Evolutionary conservation across 768 basidiomycete species (phyloP).

Genomic region (Leccinum imitatum): DNA sequence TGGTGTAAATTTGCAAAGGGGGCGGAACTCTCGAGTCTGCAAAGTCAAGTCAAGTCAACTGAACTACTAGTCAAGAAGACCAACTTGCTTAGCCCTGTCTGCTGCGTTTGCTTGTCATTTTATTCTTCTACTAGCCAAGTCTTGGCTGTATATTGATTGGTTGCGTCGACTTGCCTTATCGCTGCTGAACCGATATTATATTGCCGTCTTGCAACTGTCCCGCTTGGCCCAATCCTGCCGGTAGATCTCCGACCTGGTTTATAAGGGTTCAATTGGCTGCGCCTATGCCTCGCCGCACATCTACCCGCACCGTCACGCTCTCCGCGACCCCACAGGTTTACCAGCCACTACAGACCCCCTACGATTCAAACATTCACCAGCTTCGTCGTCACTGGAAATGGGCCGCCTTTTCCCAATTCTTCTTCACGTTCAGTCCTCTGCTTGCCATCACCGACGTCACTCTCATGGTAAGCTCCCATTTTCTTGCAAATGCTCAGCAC

Average conservation of each 20-base stretch:
- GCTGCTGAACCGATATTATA: conserved; percentile 18
- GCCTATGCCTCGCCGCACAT: conserved; percentile 59
- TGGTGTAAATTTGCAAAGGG: conserved; percentile 15
- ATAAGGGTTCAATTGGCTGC: conserved; percentile 37
- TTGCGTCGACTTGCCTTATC: conserved; percentile 25
- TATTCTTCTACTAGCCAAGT: conserved; percentile 14
- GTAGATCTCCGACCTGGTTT: conserved; percentile 39
- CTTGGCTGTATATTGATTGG: conserved; percentile 18
- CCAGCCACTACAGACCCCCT: conserved; percentile 27
- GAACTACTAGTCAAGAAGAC: not conserved
- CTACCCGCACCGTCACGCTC: conserved; percentile 37
- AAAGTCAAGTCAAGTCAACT: conserved; percentile 1
- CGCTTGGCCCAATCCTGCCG: conserved; percentile 25
- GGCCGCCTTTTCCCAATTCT: conserved; percentile 91
- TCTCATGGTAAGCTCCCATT: conserved; percentile 47
- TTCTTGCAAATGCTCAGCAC: not conserved
- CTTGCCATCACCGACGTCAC: conserved; percentile 72
- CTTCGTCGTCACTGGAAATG: conserved; percentile 88
- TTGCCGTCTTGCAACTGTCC: conserved; percentile 19
- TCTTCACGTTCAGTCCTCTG: conserved; percentile 76
- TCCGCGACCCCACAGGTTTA: conserved; percentile 32
- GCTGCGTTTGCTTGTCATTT: conserved; percentile 7
- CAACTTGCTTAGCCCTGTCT: not conserved
- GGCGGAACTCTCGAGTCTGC: not conserved
- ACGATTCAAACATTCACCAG: conserved; percentile 41